A percentile compares a stretch with the other conserved stretches of the same genome.
Evolutionary conservation across 2,329 filamentous ascomycete genomes (phyloP).

Genomic region (Pestalotiopsis sp.): DNA sequence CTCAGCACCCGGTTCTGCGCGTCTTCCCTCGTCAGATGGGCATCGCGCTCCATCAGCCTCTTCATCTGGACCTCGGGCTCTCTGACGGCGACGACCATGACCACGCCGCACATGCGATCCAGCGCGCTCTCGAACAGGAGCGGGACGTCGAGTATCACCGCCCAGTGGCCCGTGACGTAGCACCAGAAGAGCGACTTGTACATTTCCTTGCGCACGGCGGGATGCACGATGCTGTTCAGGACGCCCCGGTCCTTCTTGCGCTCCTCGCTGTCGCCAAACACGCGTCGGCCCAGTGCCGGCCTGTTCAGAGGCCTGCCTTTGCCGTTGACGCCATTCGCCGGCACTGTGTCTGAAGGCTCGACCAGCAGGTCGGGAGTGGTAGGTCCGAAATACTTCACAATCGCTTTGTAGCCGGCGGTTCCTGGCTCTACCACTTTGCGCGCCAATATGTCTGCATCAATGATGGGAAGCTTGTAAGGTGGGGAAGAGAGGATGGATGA

Average conservation of each 20-base stretch:
- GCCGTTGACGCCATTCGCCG: slow-evolving; percentile 55
- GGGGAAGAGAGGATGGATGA: slow-evolving; percentile 77
- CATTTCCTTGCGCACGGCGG: slow-evolving; percentile 83
- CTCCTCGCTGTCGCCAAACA: slow-evolving; percentile 81
- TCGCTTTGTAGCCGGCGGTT: slow-evolving; percentile 78
- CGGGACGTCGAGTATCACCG: slow-evolving; percentile 89
- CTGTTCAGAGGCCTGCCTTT: slow-evolving; percentile 80
- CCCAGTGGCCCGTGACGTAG: slow-evolving; percentile 80
- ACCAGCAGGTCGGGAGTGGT: slow-evolving; percentile 86
- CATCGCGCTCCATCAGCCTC: slow-evolving; percentile 73
- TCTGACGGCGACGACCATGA: slow-evolving; percentile 82
- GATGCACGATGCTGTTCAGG: slow-evolving; percentile 90
- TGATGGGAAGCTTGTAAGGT: slow-evolving; percentile 84
- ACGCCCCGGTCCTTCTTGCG: slow-evolving; percentile 70
- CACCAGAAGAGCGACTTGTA: slow-evolving; percentile 71
- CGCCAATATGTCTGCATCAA: slow-evolving; percentile 92
- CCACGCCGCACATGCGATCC: slow-evolving; percentile 81
- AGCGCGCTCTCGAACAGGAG: slow-evolving; percentile 87
- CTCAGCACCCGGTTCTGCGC: slow-evolving; percentile 83
- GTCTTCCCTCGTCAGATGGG: slow-evolving; percentile 80
- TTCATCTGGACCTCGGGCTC: slow-evolving; percentile 83
- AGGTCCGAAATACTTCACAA: slow-evolving; percentile 78
- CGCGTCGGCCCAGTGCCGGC: slow-evolving; percentile 78
- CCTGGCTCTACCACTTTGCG: slow-evolving; percentile 94
- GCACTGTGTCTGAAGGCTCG: slow-evolving; percentile 52